phyloP scores from a whole-genome alignment of 208 protist genomes.

The Trypanosoma boissoni region DNA sequence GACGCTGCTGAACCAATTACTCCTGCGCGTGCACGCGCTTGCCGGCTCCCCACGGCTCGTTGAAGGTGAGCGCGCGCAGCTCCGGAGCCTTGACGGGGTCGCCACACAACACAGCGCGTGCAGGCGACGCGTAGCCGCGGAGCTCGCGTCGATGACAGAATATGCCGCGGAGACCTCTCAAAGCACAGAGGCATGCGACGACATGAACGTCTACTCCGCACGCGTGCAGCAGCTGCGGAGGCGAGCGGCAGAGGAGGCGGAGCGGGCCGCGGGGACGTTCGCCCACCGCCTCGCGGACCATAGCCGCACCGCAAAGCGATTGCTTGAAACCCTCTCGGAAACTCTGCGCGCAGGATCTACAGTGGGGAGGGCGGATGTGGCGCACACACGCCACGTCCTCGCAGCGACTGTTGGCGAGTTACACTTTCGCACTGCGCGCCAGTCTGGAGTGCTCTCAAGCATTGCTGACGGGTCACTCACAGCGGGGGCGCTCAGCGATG shows the following conservation, averaged over 20 bases:
- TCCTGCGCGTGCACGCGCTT: slow-evolving; percentile 7
- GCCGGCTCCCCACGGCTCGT: neutral
- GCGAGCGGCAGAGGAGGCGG: slow-evolving; percentile 34
- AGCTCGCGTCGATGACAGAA: too few relatives aligned
- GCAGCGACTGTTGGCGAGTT: slow-evolving; percentile 41
- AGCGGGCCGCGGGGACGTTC: slow-evolving; percentile 37
- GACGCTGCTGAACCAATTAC: slow-evolving; percentile 11
- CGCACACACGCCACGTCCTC: slow-evolving; percentile 34
- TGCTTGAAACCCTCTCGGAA: slow-evolving; percentile 27
- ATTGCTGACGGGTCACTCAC: slow-evolving; percentile 28
- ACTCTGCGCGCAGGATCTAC: neutral
- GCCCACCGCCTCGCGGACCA: slow-evolving; percentile 47
- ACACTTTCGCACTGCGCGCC: slow-evolving; percentile 42
- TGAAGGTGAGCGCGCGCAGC: neutral
- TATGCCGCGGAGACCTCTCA: too few relatives aligned
- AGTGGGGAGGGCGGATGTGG: neutral
- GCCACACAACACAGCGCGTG: neutral
- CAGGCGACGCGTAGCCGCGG: too few relatives aligned
- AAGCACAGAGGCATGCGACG: too few relatives aligned
- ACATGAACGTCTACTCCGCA: neutral
- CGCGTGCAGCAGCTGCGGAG: neutral
- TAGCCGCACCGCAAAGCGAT: slow-evolving; percentile 36
- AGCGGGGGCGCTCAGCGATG: slow-evolving; percentile 29
- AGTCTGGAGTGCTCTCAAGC: slow-evolving; percentile 37
- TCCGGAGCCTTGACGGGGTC: neutral